These are phyloP conservation scores for Ehretia macrophylla DNA, from an alignment of 257 asterid species.

Conservation along the genomic window DNA sequence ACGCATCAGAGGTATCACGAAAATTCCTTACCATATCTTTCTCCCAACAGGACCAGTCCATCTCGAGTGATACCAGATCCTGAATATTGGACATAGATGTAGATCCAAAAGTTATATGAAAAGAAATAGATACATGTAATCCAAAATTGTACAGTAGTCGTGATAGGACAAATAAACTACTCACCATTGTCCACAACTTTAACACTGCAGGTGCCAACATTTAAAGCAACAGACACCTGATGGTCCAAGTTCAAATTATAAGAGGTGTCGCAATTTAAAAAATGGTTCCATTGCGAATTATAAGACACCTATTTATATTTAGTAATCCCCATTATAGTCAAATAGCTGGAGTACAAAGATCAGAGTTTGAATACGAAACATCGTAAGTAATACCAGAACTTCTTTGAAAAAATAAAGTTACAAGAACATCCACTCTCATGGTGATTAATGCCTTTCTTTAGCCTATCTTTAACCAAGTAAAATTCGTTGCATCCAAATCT, in stretches of 20 bases:
- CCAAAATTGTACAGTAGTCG: not conserved
- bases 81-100: conserved; percentile 18
- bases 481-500: too few species aligned
- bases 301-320: too few species aligned
- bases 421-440: not conserved
- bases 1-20: not conserved
- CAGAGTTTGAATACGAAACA: not conserved
- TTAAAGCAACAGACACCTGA: conserved; percentile 70
- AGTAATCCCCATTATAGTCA: not conserved
- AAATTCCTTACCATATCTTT: conserved; percentile 58
- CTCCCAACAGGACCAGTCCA: conserved; percentile 74
- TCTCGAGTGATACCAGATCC: conserved; percentile 85
- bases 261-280: not conserved
- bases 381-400: not conserved
- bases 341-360: not conserved
- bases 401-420: too few species aligned
- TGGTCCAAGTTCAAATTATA: not conserved
- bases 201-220: conserved; percentile 56
- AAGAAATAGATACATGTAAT: not conserved
- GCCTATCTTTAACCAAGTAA: not conserved
- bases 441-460: not conserved
- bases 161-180: conserved; percentile 11
- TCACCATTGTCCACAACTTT: conserved; percentile 83
- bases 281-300: too few species aligned
- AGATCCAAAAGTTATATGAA: not conserved